Evolutionary conservation across 1,284 basidiomycete genomes (phyloP).

Genomic region (Exobasidium rhododendri): DNA sequence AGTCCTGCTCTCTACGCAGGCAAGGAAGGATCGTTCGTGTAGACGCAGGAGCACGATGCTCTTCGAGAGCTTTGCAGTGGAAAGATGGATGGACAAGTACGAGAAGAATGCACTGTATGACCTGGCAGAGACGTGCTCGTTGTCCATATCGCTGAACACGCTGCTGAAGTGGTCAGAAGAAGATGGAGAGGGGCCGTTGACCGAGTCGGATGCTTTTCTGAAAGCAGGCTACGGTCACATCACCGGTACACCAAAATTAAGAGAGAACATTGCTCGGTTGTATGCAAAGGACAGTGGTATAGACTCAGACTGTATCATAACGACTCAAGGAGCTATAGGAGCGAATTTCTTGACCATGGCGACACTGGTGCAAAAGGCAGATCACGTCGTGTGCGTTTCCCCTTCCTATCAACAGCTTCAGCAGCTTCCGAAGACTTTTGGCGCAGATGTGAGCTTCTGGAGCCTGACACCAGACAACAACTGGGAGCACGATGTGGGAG

Average conservation of each 20-base stretch:
- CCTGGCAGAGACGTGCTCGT: slow-evolving; percentile 15
- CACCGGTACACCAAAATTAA: slow-evolving; percentile 10
- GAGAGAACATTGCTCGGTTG: slow-evolving; percentile 11
- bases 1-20: no score
- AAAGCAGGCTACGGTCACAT: slow-evolving; percentile 16
- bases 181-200: slow-evolving; percentile 4
- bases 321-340: slow-evolving; percentile 16
- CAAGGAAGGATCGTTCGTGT: no score
- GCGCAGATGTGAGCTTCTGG: slow-evolving; percentile 13
- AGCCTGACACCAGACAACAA: slow-evolving; percentile 1
- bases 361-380: slow-evolving; percentile 6
- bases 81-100: slow-evolving; percentile 18
- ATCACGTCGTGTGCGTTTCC: slow-evolving; percentile 9
- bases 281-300: slow-evolving; percentile 8
- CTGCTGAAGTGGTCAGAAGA: slow-evolving; percentile 6
- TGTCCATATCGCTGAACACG: slow-evolving; percentile 5
- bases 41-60: no score
- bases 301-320: slow-evolving; percentile 1
- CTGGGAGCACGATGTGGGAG: slow-evolving; percentile 13
- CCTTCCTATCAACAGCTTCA: slow-evolving; percentile 17
- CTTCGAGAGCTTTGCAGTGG: slow-evolving; percentile 11
- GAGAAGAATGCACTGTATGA: slow-evolving; percentile 10
- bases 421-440: slow-evolving; percentile 14
- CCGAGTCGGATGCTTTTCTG: slow-evolving; percentile 1
- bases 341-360: slow-evolving; percentile 19